Evolutionary conservation across 495 filamentous ascomycete species (phyloP), one percentile per base, ranked within the genome.

Genomic region (Penicillium psychrofluorescens): DNA sequence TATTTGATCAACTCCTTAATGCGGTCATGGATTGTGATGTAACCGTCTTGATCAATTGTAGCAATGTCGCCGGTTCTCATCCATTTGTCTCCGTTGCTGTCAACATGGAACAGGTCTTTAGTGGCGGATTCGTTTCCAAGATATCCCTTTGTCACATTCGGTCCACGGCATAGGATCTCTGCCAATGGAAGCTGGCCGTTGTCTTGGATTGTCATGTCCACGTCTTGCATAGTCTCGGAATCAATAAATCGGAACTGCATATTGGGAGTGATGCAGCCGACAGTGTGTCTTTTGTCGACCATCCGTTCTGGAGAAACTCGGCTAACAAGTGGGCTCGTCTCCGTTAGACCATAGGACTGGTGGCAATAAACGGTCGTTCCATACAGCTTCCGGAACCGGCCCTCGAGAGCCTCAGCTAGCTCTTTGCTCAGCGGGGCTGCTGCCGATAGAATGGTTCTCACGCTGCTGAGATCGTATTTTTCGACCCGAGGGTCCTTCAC

Each of bases 1-100:
- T 88, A 88, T 61, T 89, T 89, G 61, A 90, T 89, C 50, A 90
- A 61, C 58, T 89, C 85, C 70, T 90, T 90, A 16, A 85, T 69
- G 7, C 85, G 77, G 48, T 88, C 85, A 0, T 81, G 84, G 52
- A 87, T 78, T 42, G 59, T 67, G 41, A 82, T 62, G 45, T 76
- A 74, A 6, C 79, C 79, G 9, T 76, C 61, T 13, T 53, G 46
- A 28, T 77, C 73, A 42, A 76, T 65, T 7, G 73, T 60, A 11
- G 73, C 76, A 11, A 79, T 68, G 48, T 81, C 77, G 1, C 77
- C 77, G 0, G 77, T 81, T 36, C 75, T 74, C 44, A 77, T 72
- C 66, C 67, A 81, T 7, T 78, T 75, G 12, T 74, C 72, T 1
- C 67, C 70, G 61, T 66, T 62, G 6, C 50, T 50, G 8, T 72